phyloP scores from a whole-genome alignment of 305 asterid genomes.

The Caryopteris hybrid region DNA sequence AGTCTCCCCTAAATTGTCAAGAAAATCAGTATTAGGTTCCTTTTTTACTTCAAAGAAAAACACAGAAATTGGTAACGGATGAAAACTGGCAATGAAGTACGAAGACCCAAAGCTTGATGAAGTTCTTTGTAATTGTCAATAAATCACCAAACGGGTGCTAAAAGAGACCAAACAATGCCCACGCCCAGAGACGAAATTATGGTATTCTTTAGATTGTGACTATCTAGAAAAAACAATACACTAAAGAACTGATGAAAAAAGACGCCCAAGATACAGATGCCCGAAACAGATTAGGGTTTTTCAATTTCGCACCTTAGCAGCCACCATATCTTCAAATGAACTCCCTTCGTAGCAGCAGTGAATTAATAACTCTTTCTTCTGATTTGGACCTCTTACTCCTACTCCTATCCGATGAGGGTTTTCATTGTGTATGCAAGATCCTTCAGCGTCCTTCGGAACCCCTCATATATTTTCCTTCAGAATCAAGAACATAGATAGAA shows the following conservation, averaged over 20 bases:
- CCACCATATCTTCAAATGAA: constrained; percentile 42
- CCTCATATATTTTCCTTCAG: neutral
- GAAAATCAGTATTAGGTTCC: constrained; percentile 6
- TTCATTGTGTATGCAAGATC: neutral
- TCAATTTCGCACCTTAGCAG: constrained; percentile 40
- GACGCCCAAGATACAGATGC: neutral
- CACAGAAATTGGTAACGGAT: neutral
- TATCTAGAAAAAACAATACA: neutral
- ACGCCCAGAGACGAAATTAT: neutral
- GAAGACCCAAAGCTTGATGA: neutral
- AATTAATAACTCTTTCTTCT: neutral
- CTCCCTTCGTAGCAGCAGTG: neutral
- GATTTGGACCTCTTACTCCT: neutral
- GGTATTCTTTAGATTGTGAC: neutral
- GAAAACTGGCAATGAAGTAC: neutral
- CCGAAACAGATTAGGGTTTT: constrained; percentile 24
- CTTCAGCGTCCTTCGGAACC: constrained; percentile 19
- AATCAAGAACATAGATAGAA: neutral
- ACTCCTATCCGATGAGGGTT: neutral
- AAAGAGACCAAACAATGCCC: neutral
- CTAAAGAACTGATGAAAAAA: neutral
- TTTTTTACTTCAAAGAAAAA: neutral
- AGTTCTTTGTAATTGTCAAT: neutral
- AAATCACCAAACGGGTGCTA: neutral
- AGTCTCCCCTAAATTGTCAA: constrained; percentile 37